Conservation (phyloP, 495 filamentous ascomycete species). For the Tuber melanosporum region DNA sequence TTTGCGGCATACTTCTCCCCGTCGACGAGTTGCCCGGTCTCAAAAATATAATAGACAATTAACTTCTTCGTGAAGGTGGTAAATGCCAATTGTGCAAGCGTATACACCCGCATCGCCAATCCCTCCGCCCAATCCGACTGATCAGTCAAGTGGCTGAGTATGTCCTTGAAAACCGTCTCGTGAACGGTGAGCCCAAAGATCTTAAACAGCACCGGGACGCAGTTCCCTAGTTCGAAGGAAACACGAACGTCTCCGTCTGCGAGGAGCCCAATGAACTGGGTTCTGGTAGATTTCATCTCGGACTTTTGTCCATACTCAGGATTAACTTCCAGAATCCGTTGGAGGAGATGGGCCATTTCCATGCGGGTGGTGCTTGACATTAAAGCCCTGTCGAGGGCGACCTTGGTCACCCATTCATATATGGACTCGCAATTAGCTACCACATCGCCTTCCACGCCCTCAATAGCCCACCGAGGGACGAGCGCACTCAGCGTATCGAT, state of each 20-base stretch:
- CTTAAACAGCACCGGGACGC: constrained; percentile 51
- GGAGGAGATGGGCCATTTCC: constrained; percentile 59
- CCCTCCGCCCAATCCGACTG: constrained; percentile 69
- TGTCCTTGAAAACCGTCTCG: constrained; percentile 69
- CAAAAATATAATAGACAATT: constrained; percentile 84
- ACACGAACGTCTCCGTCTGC: constrained; percentile 60
- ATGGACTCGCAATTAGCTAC: constrained; percentile 60
- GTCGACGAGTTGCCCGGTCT: constrained; percentile 63
- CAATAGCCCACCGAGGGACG: constrained; percentile 60
- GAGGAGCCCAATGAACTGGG: constrained; percentile 67
- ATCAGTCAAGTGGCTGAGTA: constrained; percentile 64
- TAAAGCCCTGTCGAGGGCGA: constrained; percentile 55
- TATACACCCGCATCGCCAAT: constrained; percentile 73
- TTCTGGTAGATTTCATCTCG: constrained; percentile 60
- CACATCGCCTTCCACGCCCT: constrained; percentile 51
- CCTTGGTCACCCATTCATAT: constrained; percentile 71
- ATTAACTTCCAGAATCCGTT: constrained; percentile 58
- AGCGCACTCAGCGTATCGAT: constrained; percentile 61
- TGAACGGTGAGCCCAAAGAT: constrained; percentile 69
- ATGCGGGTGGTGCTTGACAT: constrained; percentile 63
- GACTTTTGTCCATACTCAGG: constrained; percentile 54
- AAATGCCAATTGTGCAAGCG: constrained; percentile 62
- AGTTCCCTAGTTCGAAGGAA: constrained; percentile 64
- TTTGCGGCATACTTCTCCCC: constrained; percentile 62
- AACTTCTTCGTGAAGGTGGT: constrained; percentile 77